Evolutionary conservation across 2,329 filamentous ascomycete species (phyloP), one percentile per base, ranked within the genome.

Genomic region (Lachnellula arida): DNA sequence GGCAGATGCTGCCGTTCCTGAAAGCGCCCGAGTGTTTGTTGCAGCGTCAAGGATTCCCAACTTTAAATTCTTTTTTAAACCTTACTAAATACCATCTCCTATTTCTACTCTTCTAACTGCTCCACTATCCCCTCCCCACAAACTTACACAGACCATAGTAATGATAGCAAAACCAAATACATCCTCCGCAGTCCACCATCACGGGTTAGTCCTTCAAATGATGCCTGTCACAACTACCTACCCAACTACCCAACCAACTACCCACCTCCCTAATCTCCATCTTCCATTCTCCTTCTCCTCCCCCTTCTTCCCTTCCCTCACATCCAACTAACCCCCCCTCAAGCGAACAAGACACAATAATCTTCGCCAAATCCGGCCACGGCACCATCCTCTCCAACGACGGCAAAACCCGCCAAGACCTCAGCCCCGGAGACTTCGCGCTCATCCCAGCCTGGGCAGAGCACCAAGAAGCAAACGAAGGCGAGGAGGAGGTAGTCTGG

Each of bases 361-460:
- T 89, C 49, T 88, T 87, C 65, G 82, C 81, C 11, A 79, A 81
- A 11, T 79, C 78, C 2, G 86, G 87, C 12, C 76, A 76, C 51
- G 85, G 86, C 5, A 73, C 78, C 14, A 75, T 90, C 8, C 76
- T 88, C 3, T 84, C 79, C 0, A 77, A 78, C 51, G 74, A 75
- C 22, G 76, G 78, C 43, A 78, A 82, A 12, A 78, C 77, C 58
- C 78, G 79, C 35, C 78, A 86, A 59, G 73, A 80, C 17, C 75
- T 91, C 6, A 70, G 70, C 1, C 76, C 81, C 0, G 87, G 87
- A 0, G 86, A 89, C 68, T 90, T 88, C 69, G 85, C 85, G 3
- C 77, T 88, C 53, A 79, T 90, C 12, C 87, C 87, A 0, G 81
- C 85, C 0, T 88, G 80, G 76, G 81, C 82, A 0, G 86, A 90